phyloP scores from a whole-genome alignment of 441 rosid species.

The Arabidopsis hybrid region DNA sequence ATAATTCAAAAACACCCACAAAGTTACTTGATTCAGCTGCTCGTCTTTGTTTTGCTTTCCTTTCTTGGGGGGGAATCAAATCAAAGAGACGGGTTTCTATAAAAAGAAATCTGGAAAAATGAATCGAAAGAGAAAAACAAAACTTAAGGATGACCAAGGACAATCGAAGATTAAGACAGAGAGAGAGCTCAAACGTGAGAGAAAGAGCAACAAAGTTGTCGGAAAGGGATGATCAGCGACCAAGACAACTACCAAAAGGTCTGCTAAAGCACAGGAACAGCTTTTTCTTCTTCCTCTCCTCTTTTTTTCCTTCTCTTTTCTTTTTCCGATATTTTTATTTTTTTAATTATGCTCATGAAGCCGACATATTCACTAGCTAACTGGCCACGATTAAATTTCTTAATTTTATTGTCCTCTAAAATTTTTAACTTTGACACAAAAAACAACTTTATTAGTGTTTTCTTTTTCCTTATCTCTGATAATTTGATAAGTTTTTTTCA shows the following conservation, averaged over 20 bases:
- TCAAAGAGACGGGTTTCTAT: conserved; percentile 19
- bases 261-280: conserved; percentile 53
- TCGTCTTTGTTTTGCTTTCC: conserved; percentile 12
- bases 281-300: conserved; percentile 36
- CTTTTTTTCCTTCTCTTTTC: conserved; percentile 14
- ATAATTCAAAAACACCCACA: conserved; percentile 31
- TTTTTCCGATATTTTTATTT: neutral
- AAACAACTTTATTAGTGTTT: neutral
- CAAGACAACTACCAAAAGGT: conserved; percentile 56
- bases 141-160: conserved; percentile 14
- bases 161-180: conserved; percentile 40
- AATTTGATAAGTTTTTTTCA: neutral
- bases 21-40: conserved; percentile 32
- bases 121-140: conserved; percentile 15
- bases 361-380: conserved; percentile 66
- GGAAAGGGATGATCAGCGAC: conserved; percentile 70
- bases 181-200: conserved; percentile 36
- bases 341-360: conserved; percentile 53
- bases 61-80: conserved; percentile 6
- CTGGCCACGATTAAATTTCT: conserved; percentile 41
- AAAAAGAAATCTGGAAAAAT: conserved; percentile 20
- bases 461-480: neutral
- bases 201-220: conserved; percentile 69
- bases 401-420: conserved; percentile 20
- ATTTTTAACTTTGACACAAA: neutral